Base-by-base conservation (phyloP, 1,139 yeast genomes). In the Geotrichum klebahnii region DNA sequence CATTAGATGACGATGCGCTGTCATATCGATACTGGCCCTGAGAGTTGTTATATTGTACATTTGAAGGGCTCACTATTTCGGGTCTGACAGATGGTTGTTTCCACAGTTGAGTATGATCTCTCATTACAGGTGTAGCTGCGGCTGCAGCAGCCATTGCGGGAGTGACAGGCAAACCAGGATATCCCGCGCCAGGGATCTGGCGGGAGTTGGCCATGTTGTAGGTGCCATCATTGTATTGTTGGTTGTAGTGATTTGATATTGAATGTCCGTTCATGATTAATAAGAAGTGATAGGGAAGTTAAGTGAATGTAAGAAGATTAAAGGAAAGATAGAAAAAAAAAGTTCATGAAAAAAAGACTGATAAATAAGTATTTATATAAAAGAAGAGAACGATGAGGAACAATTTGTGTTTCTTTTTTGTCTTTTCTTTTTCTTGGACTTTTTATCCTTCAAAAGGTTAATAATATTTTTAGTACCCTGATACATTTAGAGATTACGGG, bases 51-150 rank as follows among this genome's bases (percentile, higher is more conserved):
- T 20, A 37, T 22, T 37, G 41, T 5, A 37, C 24, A 8, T 17
- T 31, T n/a, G 41, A 2, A 19, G 41, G 41, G 17, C 24, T 37
- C 31, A 37, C 31, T n/a, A 37, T 37, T 20, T 37, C 31, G 4
- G 41, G 41, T 23, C 17, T 37, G 17, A 37, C 17, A 4, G 41
- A 37, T 9, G 41, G 45, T 22, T 42, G 45, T 22, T 42, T 42
- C 45, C 45, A 42, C 23, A 42, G 32, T 17, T 33, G 37, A 14
- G 45, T 17, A 17, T 33, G 36, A 34, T 42, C 45, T 14, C 36
- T 34, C 37, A 33, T 34, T 12, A 42, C 38, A 16, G 38, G 45
- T 23, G 45, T 34, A 20, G 45, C 39, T 42, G 32, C 38, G 17
- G 37, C 36, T 23, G 33, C 32, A n/a, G 38, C 37, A 12, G 38